These are phyloP conservation scores for Hymenoscyphus linearis DNA, from an alignment of 2,329 filamentous ascomycete genomes.

Conservation along the genomic window DNA sequence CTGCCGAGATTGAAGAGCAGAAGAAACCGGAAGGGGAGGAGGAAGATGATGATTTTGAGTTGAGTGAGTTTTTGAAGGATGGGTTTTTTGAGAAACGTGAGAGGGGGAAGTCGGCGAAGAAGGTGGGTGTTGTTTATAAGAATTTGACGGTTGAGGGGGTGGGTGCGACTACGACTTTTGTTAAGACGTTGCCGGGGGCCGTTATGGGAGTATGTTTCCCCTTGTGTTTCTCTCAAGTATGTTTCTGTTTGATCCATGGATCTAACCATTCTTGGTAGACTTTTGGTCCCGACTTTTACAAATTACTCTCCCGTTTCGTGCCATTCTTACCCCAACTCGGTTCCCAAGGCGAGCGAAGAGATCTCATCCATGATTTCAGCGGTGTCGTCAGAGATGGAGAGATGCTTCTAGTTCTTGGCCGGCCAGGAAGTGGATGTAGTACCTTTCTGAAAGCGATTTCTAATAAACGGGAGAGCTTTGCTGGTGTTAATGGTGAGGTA, in stretches of 20 bases:
- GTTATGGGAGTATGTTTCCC: slow-evolving; percentile 49
- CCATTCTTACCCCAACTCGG: slow-evolving; percentile 24
- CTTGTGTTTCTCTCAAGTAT: neutral
- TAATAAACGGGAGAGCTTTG: slow-evolving; percentile 63
- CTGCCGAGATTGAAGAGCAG: slow-evolving; percentile 21
- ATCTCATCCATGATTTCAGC: slow-evolving; percentile 60
- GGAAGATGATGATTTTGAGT: slow-evolving; percentile 58
- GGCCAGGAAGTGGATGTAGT: slow-evolving; percentile 45
- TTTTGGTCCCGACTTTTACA: slow-evolving; percentile 75
- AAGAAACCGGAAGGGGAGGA: slow-evolving; percentile 34
- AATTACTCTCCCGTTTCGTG: slow-evolving; percentile 41
- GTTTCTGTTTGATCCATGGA: neutral
- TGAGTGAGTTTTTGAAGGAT: slow-evolving; percentile 65
- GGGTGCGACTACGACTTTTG: slow-evolving; percentile 61
- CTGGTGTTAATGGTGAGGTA: slow-evolving; percentile 62
- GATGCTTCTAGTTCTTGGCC: slow-evolving; percentile 56
- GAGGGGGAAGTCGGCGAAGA: slow-evolving; percentile 64
- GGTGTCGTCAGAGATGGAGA: slow-evolving; percentile 63
- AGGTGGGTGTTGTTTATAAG: slow-evolving; percentile 72
- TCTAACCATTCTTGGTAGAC: slow-evolving; percentile 38
- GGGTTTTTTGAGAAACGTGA: slow-evolving; percentile 72
- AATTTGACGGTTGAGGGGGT: slow-evolving; percentile 70
- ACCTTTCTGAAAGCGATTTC: slow-evolving; percentile 72
- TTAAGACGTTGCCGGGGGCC: slow-evolving; percentile 68
- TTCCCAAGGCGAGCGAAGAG: slow-evolving; percentile 25